phyloP scores from a whole-genome alignment of 441 rosid genomes.

The Daphne laureola region DNA sequence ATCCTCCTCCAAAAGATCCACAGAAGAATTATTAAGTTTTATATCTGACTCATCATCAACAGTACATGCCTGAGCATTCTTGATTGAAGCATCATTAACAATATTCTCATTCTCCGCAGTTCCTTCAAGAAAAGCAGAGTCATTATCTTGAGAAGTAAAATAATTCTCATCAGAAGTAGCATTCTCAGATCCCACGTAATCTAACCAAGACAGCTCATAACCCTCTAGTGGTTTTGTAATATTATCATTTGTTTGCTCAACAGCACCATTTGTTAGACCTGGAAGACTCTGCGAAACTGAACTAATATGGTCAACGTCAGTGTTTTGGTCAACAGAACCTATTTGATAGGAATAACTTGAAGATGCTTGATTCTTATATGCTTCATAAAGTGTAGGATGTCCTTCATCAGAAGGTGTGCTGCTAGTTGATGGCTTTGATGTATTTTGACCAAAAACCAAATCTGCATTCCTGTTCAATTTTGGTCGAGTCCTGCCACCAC shows the following conservation, averaged over 20 bases:
- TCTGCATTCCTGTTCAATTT: slow-evolving; percentile 41
- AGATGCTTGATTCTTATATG: slow-evolving; percentile 25
- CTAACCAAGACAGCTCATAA: slow-evolving; percentile 52
- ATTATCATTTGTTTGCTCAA: slow-evolving; percentile 23
- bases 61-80: slow-evolving; percentile 23
- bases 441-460: slow-evolving; percentile 21
- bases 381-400: slow-evolving; percentile 18
- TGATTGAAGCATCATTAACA: slow-evolving; percentile 23
- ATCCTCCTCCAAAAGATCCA: slow-evolving; percentile 58
- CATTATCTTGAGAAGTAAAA: slow-evolving; percentile 23
- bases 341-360: slow-evolving; percentile 29
- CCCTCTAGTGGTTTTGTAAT: slow-evolving; percentile 23
- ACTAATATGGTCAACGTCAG: slow-evolving; percentile 20
- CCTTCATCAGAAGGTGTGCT: slow-evolving; percentile 18
- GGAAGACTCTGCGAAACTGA: slow-evolving; percentile 26
- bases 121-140: slow-evolving; percentile 18
- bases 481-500: slow-evolving; percentile 31
- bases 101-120: slow-evolving; percentile 15
- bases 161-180: slow-evolving; percentile 29
- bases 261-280: slow-evolving; percentile 21
- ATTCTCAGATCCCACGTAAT: slow-evolving; percentile 35
- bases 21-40: slow-evolving; percentile 36
- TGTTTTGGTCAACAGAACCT: slow-evolving; percentile 18
- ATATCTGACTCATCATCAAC: slow-evolving; percentile 27
- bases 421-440: slow-evolving; percentile 24